Percentiles rank a stretch among this genome's conserved stretches.
Conservation (phyloP, 2,329 filamentous ascomycete genomes). For the Fusarium coicis region DNA sequence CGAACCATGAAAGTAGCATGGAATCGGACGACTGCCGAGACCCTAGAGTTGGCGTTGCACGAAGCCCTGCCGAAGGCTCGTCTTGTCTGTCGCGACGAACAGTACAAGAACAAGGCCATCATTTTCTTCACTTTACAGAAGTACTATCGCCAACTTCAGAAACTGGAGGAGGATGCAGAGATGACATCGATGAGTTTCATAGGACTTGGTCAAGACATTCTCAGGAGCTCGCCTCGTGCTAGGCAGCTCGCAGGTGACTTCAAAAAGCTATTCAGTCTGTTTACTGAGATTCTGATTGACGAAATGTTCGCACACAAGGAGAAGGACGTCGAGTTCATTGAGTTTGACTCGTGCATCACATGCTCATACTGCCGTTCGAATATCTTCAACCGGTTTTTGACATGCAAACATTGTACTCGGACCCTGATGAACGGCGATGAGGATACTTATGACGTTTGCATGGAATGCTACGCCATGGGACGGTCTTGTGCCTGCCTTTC, state of each 20-base stretch:
- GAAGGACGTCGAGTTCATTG: slow-evolving; percentile 77
- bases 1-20: slow-evolving; percentile 97
- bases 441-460: slow-evolving; percentile 94
- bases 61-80: slow-evolving; percentile 91
- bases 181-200: slow-evolving; percentile 58
- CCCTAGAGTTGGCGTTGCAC: slow-evolving; percentile 83
- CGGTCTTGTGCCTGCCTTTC: slow-evolving; percentile 91
- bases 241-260: slow-evolving; percentile 86
- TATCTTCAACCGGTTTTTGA: slow-evolving; percentile 96
- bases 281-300: slow-evolving; percentile 80
- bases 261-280: slow-evolving; percentile 80
- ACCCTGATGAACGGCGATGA: slow-evolving; percentile 73
- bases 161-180: slow-evolving; percentile 62
- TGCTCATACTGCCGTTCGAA: slow-evolving; percentile 97
- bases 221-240: slow-evolving; percentile 58
- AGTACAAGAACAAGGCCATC: slow-evolving; percentile 99
- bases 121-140: slow-evolving; percentile 87
- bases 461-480: slow-evolving; percentile 99
- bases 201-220: slow-evolving; percentile 59
- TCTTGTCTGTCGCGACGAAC: slow-evolving; percentile 94
- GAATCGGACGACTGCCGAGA: slow-evolving; percentile 95
- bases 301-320: slow-evolving; percentile 85
- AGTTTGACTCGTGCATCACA: slow-evolving; percentile 90
- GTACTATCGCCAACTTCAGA: slow-evolving; percentile 72
- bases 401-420: slow-evolving; percentile 85